Evolutionary conservation across 2,329 filamentous ascomycete genomes (phyloP), one percentile per base, ranked within the genome.

Genomic region (Trematosphaeria pertusa): DNA sequence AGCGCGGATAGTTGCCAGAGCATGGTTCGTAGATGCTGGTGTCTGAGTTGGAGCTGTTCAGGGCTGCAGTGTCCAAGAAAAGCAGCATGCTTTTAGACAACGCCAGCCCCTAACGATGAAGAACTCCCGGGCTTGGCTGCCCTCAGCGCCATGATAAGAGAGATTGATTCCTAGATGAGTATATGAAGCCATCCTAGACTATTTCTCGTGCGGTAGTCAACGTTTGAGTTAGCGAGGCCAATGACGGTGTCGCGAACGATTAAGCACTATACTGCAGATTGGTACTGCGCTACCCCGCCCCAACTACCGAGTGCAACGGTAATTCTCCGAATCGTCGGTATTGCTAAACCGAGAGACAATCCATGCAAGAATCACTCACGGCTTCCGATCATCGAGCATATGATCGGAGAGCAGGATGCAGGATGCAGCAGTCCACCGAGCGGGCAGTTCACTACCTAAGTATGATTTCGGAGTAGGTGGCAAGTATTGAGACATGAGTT

Each of bases 1-100:
- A 45, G 4, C 2, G 32, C 34, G 26, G 45, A n/a, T 4, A 19
- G 14, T 33, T 43, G 31, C 48, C 48, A 50, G 17, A 45, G 36
- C 41, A 49, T 49, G 5, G 28, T 19, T 26, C 10, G 2, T 17
- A 5, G 6, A 8, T 5, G n/a, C 28, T 15, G 22, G 28, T 10
- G 22, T 4, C 7, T n/a, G 11, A 11, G 14, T 26, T 28, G 7
- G 28, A n/a, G 21, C 3, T n/a, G n/a, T n/a, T n/a, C n/a, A n/a
- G n/a, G n/a, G n/a, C n/a, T n/a, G n/a, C n/a, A n/a, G 21, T n/a
- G 19, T 10, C 15, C 28, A 14, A 17, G 19, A 22, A 38, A 6
- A 12, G 6, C 21, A 14, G 8, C 10, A 15, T 9, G 20, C 36
- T 17, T 21, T 37, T 10, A 8, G 35, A 35, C 17, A 35, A n/a